phyloP scores from a whole-genome alignment of 768 basidiomycete genomes.

The Leccinum barrowsii region DNA sequence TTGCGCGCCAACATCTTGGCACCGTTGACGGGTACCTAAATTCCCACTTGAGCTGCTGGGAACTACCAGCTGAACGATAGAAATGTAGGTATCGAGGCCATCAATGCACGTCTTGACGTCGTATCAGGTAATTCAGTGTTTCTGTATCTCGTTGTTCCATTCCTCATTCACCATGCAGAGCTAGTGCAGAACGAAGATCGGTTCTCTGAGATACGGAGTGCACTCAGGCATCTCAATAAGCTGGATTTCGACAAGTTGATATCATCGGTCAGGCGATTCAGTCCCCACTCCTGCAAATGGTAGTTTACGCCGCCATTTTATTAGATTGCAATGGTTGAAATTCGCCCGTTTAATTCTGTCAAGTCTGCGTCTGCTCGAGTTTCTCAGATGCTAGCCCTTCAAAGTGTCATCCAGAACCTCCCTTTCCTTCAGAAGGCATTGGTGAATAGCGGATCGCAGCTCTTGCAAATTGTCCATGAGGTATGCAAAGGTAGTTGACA shows the following conservation, averaged over 20 bases:
- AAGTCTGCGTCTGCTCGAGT: conserved; percentile 69
- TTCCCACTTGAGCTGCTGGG: not conserved
- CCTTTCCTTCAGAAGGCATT: conserved; percentile 64
- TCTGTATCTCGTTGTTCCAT: not conserved
- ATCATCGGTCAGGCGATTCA: conserved; percentile 45
- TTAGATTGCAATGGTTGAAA: conserved; percentile 69
- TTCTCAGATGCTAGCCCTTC: conserved; percentile 74
- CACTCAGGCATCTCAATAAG: conserved; percentile 68
- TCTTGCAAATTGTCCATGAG: conserved; percentile 60
- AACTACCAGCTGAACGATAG: not conserved
- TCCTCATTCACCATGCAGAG: conserved; percentile 41
- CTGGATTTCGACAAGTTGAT: conserved; percentile 89
- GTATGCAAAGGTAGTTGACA: conserved; percentile 33
- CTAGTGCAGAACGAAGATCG: conserved; percentile 72
- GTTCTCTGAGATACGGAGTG: conserved; percentile 64
- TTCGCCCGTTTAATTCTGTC: conserved; percentile 47
- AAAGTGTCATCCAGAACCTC: conserved; percentile 65
- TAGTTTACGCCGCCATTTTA: not conserved
- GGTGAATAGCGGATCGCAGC: conserved; percentile 49
- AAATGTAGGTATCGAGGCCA: conserved; percentile 38
- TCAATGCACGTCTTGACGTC: conserved; percentile 81
- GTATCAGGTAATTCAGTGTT: conserved; percentile 59
- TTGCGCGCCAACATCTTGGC: conserved; percentile 78
- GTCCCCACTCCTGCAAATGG: not conserved
- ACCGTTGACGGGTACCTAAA: conserved; percentile 61